phyloP scores from a whole-genome alignment of 805 yeast species.

The Kluyveromyces lactis region DNA sequence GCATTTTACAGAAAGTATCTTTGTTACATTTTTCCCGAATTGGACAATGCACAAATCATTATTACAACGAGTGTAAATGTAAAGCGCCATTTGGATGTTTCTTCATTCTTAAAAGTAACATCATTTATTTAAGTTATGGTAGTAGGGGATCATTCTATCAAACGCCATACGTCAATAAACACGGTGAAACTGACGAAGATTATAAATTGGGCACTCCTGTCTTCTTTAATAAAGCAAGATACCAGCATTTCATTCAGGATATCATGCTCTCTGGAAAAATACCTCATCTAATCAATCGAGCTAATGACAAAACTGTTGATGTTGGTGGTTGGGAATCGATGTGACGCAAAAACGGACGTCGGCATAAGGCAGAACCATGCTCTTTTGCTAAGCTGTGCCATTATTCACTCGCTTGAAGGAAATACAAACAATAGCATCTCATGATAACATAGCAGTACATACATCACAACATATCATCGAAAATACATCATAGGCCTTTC shows the following conservation, averaged over 20 bases:
- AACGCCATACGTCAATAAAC: constrained; percentile 78
- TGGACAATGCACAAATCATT: constrained; percentile 81
- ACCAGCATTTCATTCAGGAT: constrained; percentile 54
- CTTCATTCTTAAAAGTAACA: constrained; percentile 19
- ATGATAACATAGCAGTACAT: no score
- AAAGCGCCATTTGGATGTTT: constrained; percentile 20
- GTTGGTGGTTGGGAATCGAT: constrained; percentile 89
- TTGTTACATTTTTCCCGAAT: constrained; percentile 36
- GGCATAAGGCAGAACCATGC: no score
- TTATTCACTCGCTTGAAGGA: no score
- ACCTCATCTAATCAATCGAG: constrained; percentile 68
- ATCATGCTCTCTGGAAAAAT: constrained; percentile 77
- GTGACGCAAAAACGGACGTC: constrained; percentile 8
- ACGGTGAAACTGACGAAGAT: constrained; percentile 79
- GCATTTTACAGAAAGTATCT: constrained; percentile 57
- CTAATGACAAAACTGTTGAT: constrained; percentile 70
- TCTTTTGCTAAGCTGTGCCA: no score
- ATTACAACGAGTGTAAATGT: constrained; percentile 44
- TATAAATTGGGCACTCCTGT: constrained; percentile 65
- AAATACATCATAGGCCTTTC: no score
- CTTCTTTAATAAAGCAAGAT: constrained; percentile 50
- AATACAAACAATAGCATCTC: no score
- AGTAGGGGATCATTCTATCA: constrained; percentile 72
- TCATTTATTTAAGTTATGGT: constrained; percentile 46
- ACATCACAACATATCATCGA: no score